phyloP scores from a whole-genome alignment of 768 basidiomycete genomes.

The Dendrothele bispora region DNA sequence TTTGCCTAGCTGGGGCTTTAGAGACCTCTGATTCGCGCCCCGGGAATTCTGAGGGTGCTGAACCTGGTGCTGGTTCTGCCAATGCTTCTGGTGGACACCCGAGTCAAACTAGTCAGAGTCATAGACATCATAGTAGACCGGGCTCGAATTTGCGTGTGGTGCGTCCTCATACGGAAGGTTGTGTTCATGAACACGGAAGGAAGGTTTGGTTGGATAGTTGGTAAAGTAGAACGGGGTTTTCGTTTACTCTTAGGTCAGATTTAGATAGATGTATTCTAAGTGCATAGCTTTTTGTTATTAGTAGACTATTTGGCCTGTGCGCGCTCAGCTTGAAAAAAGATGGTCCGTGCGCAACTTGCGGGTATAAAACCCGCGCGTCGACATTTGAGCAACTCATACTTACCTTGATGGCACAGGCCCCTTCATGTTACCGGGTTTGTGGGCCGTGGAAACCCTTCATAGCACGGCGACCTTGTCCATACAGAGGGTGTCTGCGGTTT shows the following conservation, averaged over 20 bases:
- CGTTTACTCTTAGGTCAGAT: too few species aligned
- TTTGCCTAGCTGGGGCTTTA: conserved; percentile 40
- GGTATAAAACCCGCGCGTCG: neutral
- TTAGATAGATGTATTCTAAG: conserved; percentile 1
- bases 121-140: too few species aligned
- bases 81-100: too few species aligned
- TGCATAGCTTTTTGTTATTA: neutral
- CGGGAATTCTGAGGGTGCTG: too few species aligned
- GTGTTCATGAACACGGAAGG: neutral
- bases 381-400: neutral
- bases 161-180: neutral
- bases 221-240: neutral
- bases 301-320: neutral
- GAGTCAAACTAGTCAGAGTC: too few species aligned
- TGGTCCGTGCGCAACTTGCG: conserved; percentile 5
- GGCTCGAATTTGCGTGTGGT: neutral
- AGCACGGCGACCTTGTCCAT: conserved; percentile 11
- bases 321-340: neutral
- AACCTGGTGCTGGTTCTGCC: too few species aligned
- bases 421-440: conserved; percentile 7
- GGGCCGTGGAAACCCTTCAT: conserved; percentile 7
- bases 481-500: conserved; percentile 6
- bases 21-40: conserved; percentile 8
- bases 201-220: neutral
- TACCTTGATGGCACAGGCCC: too few species aligned